Conservation (phyloP, 495 filamentous ascomycete species). For the Annulohypoxylon stygium region DNA sequence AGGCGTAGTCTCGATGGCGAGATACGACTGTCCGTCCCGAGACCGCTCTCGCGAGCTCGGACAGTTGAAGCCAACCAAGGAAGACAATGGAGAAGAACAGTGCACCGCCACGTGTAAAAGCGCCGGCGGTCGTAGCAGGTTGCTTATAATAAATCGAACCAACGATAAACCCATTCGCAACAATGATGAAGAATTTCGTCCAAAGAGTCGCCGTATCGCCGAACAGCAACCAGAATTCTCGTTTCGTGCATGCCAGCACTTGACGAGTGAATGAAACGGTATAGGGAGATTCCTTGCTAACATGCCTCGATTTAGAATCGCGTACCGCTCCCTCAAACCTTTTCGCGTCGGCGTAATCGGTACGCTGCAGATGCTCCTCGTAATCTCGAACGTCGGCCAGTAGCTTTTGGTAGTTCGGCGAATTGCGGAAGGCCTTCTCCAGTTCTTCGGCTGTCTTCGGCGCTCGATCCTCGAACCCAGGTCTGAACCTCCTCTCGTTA, state of each 20-base stretch:
- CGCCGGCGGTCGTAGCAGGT: constrained; percentile 72
- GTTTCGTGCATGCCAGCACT: constrained; percentile 75
- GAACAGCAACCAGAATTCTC: constrained; percentile 81
- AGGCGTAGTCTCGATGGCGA: constrained; percentile 71
- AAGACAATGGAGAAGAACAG: constrained; percentile 80
- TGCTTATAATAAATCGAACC: constrained; percentile 79
- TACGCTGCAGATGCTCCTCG: constrained; percentile 57
- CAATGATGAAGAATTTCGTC: constrained; percentile 82
- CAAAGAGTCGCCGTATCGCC: constrained; percentile 80
- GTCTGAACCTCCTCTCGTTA: constrained; percentile 70
- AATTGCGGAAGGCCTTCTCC: constrained; percentile 73
- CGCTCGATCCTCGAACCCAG: constrained; percentile 73
- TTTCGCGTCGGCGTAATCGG: constrained; percentile 71
- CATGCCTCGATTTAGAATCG: constrained; percentile 75
- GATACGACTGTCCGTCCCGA: constrained; percentile 44
- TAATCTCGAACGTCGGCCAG: constrained; percentile 65
- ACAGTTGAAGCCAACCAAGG: constrained; percentile 81
- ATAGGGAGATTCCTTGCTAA: constrained; percentile 76
- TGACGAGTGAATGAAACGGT: constrained; percentile 78
- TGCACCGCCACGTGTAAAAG: constrained; percentile 76
- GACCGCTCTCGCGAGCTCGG: constrained; percentile 76
- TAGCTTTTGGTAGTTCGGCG: constrained; percentile 62
- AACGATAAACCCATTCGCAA: constrained; percentile 80
- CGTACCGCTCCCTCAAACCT: constrained; percentile 77
- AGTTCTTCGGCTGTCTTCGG: constrained; percentile 83